Base-by-base conservation (phyloP, 2,329 filamentous ascomycete genomes). In the Davidsoniella eucalypti region DNA sequence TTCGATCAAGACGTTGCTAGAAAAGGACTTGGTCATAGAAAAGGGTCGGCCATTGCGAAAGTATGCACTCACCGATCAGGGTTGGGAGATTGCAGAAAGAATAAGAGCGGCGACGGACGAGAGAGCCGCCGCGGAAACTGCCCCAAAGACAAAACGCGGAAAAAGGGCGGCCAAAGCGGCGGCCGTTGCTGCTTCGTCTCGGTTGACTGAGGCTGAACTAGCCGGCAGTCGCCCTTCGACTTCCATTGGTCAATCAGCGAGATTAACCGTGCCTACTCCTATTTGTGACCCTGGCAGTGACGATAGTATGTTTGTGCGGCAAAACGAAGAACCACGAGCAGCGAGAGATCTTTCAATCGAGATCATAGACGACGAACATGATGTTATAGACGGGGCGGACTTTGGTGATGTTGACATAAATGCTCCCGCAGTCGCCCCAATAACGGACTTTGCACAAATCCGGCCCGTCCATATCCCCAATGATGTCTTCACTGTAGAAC, bases 41-140 rank as follows among this genome's bases (percentile, higher is more conserved):
- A 77, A 76, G 49, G 81, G 83, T 0, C 71, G 81, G 14, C 84
- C 83, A 0, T 63, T 78, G 16, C 74, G 78, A 53, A 76, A 73
- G 55, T 92, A 87, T 59, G 69, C 71, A 2, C 65, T 92, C 36
- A 86, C 84, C 0, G 83, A 88, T 29, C 81, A 85, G 53, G 85
- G 85, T 3, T 84, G 82, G 80, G 81, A 86, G 46, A 76, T 84
- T 48, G 83, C 79, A 1, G 74, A 70, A 45, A 71, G 76, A 18
- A 80, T 87, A 37, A 73, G 74, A 45, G 51, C 51, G 5, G 47
- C 47, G 23, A 56, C 58, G 9, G 49, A 54, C 9, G 50, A 55
- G n/a, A 33, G 6, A 33, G 26, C 26, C 10, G 26, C 26, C 5
- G 29, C 37, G 18, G 41, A 36, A 9, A 16, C 46, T 25, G 26